Conservation (phyloP, 2,329 filamentous ascomycete species). For the Phoma sp. region DNA sequence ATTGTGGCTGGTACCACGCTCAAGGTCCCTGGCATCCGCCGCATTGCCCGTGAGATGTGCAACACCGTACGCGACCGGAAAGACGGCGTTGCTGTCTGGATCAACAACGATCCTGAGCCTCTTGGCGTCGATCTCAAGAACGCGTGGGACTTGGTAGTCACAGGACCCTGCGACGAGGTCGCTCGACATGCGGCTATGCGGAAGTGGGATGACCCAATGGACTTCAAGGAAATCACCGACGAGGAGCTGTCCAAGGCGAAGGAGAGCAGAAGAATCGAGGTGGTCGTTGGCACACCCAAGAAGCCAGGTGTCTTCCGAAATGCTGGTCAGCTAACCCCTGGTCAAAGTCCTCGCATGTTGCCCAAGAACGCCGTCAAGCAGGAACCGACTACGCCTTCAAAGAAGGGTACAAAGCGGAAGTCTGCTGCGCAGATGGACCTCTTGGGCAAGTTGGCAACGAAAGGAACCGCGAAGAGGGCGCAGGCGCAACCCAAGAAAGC, state of each 20-base stretch:
- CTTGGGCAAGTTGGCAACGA: constrained; percentile 31
- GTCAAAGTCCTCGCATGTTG: constrained; percentile 43
- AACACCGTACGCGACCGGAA: constrained; percentile 80
- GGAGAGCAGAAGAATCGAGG: constrained; percentile 39
- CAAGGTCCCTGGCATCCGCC: constrained; percentile 90
- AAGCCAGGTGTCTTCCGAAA: constrained; percentile 36
- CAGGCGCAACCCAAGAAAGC: constrained; percentile 41
- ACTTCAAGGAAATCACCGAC: constrained; percentile 44
- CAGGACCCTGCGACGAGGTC: constrained; percentile 86
- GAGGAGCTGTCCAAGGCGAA: constrained; percentile 42
- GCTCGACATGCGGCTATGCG: constrained; percentile 72
- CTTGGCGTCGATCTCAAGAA: constrained; percentile 84
- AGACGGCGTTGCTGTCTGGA: constrained; percentile 90
- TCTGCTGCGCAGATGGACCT: constrained; percentile 30
- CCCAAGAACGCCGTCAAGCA: constrained; percentile 30
- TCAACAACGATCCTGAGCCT: constrained; percentile 88
- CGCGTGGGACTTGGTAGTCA: constrained; percentile 90
- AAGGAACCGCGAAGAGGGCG: constrained; percentile 31
- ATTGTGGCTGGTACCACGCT: constrained; percentile 95
- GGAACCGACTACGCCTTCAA: constrained; percentile 41
- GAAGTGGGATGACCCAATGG: constrained; percentile 60
- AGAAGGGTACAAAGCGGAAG: constrained; percentile 43
- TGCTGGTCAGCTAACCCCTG: constrained; percentile 46
- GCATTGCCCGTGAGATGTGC: constrained; percentile 91
- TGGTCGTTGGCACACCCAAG: constrained; percentile 44